Base-by-base conservation (phyloP, 192 early-diverging fungal species). In the Backusella luteola region DNA sequence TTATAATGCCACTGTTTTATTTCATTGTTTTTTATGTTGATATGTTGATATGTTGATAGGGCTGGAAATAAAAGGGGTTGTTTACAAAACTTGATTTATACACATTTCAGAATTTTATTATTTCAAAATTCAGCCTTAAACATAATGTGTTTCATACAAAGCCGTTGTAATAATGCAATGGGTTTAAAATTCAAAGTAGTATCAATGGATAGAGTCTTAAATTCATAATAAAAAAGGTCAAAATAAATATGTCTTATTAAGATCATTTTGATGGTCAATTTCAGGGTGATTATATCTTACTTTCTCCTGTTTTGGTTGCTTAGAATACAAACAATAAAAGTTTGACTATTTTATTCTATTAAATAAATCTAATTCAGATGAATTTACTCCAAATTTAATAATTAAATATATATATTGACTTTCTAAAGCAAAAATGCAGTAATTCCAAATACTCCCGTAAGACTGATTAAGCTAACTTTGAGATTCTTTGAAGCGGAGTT, bases 341-440 rank as follows among this genome's bases (percentile, higher is more conserved):
- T 21, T 56, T 56, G 53, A 11, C 8, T 56, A 56, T 56, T 56
- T 56, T 56, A 56, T 56, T 56, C 53, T 56, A 56, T 56, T 56
- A 56, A 56, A 56, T 56, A 56, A n/a, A 56, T 56, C 53, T 56
- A 56, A 56, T 56, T 56, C 53, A 56, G n/a, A 56, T 26, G 21
- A 56, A 56, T 9, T 56, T 21, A 56, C n/a, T 56, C 53, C 53
- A 21, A 21, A 56, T n/a, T 56, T 5, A 56, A 56, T 56, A 56
- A 56, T 56, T 56, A 56, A 56, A 56, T 21, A 56, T 44, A 56
- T 56, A 21, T 21, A 56, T 56, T 26, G 53, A 9, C 53, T 56
- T 56, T 56, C 53, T 56, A 56, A 23, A 56, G 8, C 53, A 56
- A 56, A 9, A 56, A 56, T 2, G 53, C 53, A 56, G 53, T 56